phyloP scores from a whole-genome alignment of 2,329 filamentous ascomycete species.

The Capronia epimyces region DNA sequence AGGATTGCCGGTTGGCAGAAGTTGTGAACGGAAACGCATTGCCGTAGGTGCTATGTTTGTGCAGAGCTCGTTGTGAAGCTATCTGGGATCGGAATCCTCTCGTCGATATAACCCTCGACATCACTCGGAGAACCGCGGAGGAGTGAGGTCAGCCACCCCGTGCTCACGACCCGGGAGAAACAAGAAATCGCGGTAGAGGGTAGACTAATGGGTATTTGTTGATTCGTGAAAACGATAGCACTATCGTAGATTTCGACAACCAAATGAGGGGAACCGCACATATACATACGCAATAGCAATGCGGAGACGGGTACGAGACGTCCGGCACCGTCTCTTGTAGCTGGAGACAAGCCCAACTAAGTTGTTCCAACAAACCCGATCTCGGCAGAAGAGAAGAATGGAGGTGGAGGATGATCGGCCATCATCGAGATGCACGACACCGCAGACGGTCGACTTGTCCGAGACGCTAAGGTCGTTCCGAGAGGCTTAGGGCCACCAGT shows the following conservation, averaged over 20 bases:
- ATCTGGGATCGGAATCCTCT: slow-evolving; percentile 17
- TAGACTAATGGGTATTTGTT: background rate
- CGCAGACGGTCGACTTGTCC: background rate
- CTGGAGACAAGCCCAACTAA: background rate
- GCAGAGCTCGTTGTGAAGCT: slow-evolving; percentile 8
- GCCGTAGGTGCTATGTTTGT: slow-evolving; percentile 17
- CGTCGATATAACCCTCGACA: slow-evolving; percentile 18
- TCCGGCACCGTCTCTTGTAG: background rate
- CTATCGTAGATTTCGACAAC: background rate
- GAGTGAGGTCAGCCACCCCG: background rate
- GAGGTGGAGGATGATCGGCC: background rate
- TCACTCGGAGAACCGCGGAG: slow-evolving; percentile 1
- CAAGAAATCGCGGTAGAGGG: no score
- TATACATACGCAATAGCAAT: background rate
- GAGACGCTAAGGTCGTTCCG: slow-evolving; percentile 2
- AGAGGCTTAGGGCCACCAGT: no score
- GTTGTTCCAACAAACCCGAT: no score
- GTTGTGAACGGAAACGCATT: slow-evolving; percentile 26
- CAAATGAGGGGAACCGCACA: background rate
- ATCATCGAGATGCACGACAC: background rate
- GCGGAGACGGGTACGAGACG: background rate
- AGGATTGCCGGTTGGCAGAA: slow-evolving; percentile 30
- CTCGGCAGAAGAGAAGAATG: background rate
- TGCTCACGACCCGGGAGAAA: no score
- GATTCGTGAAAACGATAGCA: no score